phyloP scores from a whole-genome alignment of 352 stramenopile genomes.

The Hyaloperonospora arabidopsidis region DNA sequence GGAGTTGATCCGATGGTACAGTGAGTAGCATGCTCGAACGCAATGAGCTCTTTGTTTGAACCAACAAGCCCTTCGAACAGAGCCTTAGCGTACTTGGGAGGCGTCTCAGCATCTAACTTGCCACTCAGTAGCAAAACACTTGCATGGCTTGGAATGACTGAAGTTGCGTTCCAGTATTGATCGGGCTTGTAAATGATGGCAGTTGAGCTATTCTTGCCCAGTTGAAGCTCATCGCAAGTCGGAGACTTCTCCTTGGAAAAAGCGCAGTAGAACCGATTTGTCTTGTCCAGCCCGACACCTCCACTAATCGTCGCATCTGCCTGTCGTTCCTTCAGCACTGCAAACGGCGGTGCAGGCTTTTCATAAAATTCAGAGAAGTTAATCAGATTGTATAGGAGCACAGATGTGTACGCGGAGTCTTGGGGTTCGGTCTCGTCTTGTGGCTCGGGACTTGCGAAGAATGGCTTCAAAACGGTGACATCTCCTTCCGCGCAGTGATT shows the following conservation, averaged over 20 bases:
- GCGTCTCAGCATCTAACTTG: conserved; percentile 36
- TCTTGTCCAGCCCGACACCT: too few species aligned
- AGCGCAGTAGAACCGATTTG: conserved; percentile 25
- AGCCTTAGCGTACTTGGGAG: conserved; percentile 32
- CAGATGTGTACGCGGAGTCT: too few species aligned
- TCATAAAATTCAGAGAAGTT: too few species aligned
- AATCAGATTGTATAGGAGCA: too few species aligned
- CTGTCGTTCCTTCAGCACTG: too few species aligned
- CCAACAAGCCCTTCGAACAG: conserved; percentile 24
- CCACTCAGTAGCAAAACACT: conserved; percentile 37
- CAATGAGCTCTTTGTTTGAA: conserved; percentile 29
- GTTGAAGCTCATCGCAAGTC: conserved; percentile 12
- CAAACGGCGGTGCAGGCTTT: too few species aligned
- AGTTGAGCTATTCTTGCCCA: conserved; percentile 8
- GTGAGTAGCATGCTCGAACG: conserved; percentile 26
- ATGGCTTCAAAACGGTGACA: too few species aligned
- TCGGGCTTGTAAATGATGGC: conserved; percentile 36
- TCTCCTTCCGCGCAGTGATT: neutral
- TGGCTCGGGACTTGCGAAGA: too few species aligned
- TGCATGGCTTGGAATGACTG: conserved; percentile 25
- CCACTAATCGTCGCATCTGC: too few species aligned
- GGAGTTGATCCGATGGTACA: neutral
- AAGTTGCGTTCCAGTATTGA: conserved; percentile 40
- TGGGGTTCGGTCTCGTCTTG: too few species aligned
- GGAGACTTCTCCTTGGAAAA: conserved; percentile 34